Conservation (phyloP, 2,329 filamentous ascomycete genomes). For the Cercospora sesami region DNA sequence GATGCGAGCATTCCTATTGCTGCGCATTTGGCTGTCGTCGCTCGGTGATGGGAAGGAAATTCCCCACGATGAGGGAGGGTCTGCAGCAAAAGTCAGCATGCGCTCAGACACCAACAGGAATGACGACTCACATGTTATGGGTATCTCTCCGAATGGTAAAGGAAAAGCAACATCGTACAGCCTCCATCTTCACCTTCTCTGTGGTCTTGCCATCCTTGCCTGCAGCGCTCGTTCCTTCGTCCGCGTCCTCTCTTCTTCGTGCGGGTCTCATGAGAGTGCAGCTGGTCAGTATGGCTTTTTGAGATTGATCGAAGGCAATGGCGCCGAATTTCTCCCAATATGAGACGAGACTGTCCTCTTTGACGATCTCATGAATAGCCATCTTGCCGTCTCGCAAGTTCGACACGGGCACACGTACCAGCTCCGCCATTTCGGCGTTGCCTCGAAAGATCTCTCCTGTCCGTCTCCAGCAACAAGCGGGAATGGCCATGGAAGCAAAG, state of each 20-base stretch:
- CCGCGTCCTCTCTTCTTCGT: constrained; percentile 33
- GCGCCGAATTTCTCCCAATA: constrained; percentile 99
- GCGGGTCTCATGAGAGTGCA: constrained; percentile 83
- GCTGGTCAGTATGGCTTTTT: constrained; percentile 92
- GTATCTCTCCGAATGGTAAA: constrained; percentile 94
- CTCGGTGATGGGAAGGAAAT: constrained; percentile 78
- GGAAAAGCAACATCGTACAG: constrained; percentile 93
- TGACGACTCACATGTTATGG: constrained; percentile 80
- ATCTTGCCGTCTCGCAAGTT: constrained; percentile 89
- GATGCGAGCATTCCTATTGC: constrained; percentile 18
- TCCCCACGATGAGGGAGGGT: constrained; percentile 91
- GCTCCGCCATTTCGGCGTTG: constrained; percentile 97
- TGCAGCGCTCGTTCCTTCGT: constrained; percentile 38
- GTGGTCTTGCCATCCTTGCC: constrained; percentile 40
- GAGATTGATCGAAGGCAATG: constrained; percentile 90
- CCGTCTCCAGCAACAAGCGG: constrained; percentile 93
- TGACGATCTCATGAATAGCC: constrained; percentile 91
- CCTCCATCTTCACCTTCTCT: constrained; percentile 41
- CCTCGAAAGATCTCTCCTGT: constrained; percentile 97
- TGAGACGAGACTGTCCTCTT: constrained; percentile 89
- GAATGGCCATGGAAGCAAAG: constrained; percentile 98
- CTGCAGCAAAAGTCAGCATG: constrained; percentile 49
- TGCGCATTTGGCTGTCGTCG: constrained; percentile 20
- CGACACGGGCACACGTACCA: constrained; percentile 91
- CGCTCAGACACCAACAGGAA: background rate